Base-by-base conservation (phyloP, 371 early-diverging fungal genomes). In the Lichtheimia ramosa region DNA sequence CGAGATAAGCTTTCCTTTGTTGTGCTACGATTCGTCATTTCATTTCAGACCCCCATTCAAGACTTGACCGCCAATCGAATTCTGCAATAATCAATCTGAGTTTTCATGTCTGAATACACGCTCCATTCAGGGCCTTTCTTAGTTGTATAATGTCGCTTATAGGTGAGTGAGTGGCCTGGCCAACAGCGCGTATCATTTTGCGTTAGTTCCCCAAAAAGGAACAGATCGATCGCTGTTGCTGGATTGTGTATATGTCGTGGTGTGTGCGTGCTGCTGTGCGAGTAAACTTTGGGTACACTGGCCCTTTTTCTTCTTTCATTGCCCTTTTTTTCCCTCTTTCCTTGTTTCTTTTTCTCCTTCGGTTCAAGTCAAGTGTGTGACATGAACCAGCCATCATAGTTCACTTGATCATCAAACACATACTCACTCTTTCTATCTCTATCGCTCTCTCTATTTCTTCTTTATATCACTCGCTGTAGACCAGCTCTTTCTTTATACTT, bases 201-300 rank as follows among this genome's bases (percentile, higher is more conserved):
- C 21, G 46, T n/a, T 18, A 18, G 46, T n/a, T 18, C 34, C 56
- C 56, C 23, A n/a, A 55, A 55, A 55, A 43, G 56, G 56, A 6
- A 55, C 56, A 55, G 56, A 55, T 55, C 56, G 56, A 55, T 59
- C 59, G 51, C 59, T 59, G 23, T 43, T 21, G 27, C 40, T 28
- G 23, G 49, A 49, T 23, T 49, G 23, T 48, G 48, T 49, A 49
- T 21, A 49, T 13, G 48, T 21, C 48, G 48, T 18, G 20, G 23
- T 23, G 23, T 23, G 23, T 18, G 23, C 18, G 20, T 18, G 20
- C 13, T 13, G 23, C 13, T 48, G 48, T n/a, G 21, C 23, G 23
- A 13, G 48, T 20, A 15, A 23, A 15, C 14, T 51, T 13, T 27
- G 24, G 24, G 24, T 24, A 28, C 43, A 25, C 34, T 4, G 21